These are phyloP conservation scores for Fragosphaeria purpurea DNA, from an alignment of 2,329 filamentous ascomycete genomes.

Conservation along the genomic window DNA sequence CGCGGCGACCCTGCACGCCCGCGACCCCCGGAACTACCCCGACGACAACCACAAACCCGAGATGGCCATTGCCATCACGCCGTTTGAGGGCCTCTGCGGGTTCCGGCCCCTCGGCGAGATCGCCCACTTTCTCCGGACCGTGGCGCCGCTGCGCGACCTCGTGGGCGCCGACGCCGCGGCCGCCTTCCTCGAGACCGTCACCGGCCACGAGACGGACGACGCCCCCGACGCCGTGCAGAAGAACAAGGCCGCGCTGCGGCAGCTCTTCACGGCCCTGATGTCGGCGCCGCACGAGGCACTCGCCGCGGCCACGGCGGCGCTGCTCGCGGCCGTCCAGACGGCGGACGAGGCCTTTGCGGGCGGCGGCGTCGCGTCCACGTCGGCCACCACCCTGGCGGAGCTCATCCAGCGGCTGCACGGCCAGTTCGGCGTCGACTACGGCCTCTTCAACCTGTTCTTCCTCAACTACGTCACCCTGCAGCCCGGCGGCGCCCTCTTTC, in stretches of 20 bases:
- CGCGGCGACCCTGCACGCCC: constrained; percentile 76
- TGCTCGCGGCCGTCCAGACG: constrained; percentile 56
- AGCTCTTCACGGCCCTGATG: constrained; percentile 73
- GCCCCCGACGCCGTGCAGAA: constrained; percentile 27
- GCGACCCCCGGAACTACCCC: constrained; percentile 88
- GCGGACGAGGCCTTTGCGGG: constrained; percentile 61
- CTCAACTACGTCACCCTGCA: constrained; percentile 86
- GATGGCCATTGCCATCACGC: constrained; percentile 96
- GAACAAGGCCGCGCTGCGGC: constrained; percentile 72
- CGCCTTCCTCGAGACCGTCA: constrained; percentile 43
- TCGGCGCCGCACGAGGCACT: constrained; percentile 58
- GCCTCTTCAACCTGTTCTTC: constrained; percentile 92
- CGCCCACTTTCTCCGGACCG: constrained; percentile 61
- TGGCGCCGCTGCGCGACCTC: constrained; percentile 50
- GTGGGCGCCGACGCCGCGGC: constrained; percentile 55
- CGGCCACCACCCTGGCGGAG: constrained; percentile 61
- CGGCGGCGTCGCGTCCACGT: constrained; percentile 56
- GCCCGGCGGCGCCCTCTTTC: constrained; percentile 88
- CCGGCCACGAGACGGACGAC: constrained; percentile 31
- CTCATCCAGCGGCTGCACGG: constrained; percentile 68
- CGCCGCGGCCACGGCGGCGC: constrained; percentile 52
- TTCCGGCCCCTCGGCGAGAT: constrained; percentile 87
- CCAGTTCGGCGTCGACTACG: constrained; percentile 84
- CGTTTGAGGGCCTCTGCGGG: constrained; percentile 91
- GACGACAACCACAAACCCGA: constrained; percentile 99